phyloP scores from a whole-genome alignment of 306 rosid species.

The Leucaena leucocephala region DNA sequence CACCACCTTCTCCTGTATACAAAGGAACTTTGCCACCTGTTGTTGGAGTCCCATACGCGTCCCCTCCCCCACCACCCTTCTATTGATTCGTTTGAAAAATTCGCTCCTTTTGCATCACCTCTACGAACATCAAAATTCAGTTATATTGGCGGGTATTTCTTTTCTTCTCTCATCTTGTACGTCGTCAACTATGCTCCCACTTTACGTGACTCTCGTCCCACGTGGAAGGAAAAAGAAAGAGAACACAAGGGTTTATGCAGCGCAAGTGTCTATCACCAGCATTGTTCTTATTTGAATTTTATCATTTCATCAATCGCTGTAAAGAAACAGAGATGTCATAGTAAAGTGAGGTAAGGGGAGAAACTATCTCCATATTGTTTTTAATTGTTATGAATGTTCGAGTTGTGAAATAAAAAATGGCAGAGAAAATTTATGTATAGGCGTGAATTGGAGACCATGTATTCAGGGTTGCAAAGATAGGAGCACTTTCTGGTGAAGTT shows the following conservation, averaged over 20 bases:
- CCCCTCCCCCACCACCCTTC: slow-evolving; percentile 98
- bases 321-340: slow-evolving; percentile 46
- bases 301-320: slow-evolving; percentile 20
- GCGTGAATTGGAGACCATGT: slow-evolving; percentile 73
- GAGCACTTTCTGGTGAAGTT: slow-evolving; percentile 50
- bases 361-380: slow-evolving; percentile 80
- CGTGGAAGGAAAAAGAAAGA: slow-evolving; percentile 27
- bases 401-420: slow-evolving; percentile 63
- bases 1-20: slow-evolving; percentile 90
- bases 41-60: slow-evolving; percentile 76
- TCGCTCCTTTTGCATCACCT: slow-evolving; percentile 68
- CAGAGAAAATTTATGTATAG: slow-evolving; percentile 87
- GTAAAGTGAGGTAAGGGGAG: slow-evolving; percentile 65
- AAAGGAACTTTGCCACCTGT: slow-evolving; percentile 96
- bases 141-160: slow-evolving; percentile 39
- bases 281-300: slow-evolving; percentile 9
- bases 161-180: slow-evolving; percentile 42
- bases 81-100: slow-evolving; percentile 92
- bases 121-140: slow-evolving; percentile 41
- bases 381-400: slow-evolving; percentile 80
- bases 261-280: neutral
- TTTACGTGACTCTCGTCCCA: slow-evolving; percentile 81
- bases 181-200: slow-evolving; percentile 24
- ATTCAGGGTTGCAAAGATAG: slow-evolving; percentile 61
- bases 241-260: slow-evolving; percentile 33